Conservation (phyloP, 768 basidiomycete species). For the Mycena capillaripes region DNA sequence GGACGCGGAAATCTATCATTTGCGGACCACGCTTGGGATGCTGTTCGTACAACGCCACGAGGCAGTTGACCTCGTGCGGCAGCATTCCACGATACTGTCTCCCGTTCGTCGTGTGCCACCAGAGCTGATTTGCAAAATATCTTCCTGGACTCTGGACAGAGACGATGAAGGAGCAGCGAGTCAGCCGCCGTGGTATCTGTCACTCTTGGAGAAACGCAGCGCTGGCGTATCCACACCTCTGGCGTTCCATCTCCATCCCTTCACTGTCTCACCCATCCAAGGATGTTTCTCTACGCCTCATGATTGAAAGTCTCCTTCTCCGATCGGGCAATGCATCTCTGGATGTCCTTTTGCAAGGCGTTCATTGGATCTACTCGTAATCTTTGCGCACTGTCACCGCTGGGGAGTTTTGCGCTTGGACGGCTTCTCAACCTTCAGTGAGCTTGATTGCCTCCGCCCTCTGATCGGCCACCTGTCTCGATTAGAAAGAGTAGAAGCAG, state of each 20-base stretch:
- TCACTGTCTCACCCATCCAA: background rate
- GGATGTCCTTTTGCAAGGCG: background rate
- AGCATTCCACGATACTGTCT: background rate
- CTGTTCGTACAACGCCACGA: background rate
- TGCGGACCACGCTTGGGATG: background rate
- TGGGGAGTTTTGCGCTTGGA: background rate
- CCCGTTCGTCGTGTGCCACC: too few species aligned
- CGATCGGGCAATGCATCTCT: background rate
- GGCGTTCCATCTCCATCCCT: background rate
- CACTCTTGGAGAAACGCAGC: background rate
- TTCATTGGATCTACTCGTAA: background rate
- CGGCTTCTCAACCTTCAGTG: background rate
- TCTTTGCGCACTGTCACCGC: background rate
- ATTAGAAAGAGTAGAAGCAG: background rate
- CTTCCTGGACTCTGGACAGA: background rate
- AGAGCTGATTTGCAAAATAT: background rate
- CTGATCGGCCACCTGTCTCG: background rate
- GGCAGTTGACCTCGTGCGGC: background rate
- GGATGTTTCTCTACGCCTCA: background rate
- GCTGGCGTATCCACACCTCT: background rate
- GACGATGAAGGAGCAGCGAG: background rate
- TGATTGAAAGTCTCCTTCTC: constrained; percentile 4
- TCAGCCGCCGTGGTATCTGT: constrained; percentile 1
- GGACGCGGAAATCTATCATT: background rate
- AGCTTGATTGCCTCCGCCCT: background rate